Conservation (phyloP, 2,329 filamentous ascomycete species). For the Magnaporthiopsis rhizophila region DNA sequence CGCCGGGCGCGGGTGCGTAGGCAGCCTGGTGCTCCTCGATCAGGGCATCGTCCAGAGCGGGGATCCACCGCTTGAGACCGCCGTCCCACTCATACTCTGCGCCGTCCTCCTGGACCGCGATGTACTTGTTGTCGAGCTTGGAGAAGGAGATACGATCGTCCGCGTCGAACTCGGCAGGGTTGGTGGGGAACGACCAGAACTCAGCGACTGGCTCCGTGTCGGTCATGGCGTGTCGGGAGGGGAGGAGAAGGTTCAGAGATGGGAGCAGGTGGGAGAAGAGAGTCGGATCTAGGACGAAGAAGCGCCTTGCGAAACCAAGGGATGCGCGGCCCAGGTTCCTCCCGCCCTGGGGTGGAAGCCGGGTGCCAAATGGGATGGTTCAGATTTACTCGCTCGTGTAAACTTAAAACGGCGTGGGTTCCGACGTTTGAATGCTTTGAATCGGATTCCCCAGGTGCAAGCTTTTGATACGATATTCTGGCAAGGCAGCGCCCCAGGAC, state of each 20-base stretch:
- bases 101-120: slow-evolving; percentile 77
- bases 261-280: no score
- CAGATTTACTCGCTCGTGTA: neutral
- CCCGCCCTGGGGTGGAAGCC: no score
- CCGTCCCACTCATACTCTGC: slow-evolving; percentile 78
- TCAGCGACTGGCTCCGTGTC: slow-evolving; percentile 5
- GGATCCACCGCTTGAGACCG: slow-evolving; percentile 66
- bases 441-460: neutral
- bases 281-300: neutral
- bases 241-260: no score
- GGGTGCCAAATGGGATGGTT: neutral
- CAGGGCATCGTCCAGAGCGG: slow-evolving; percentile 30
- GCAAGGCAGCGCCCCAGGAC: neutral
- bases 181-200: slow-evolving; percentile 42
- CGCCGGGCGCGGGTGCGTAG: slow-evolving; percentile 14
- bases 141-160: slow-evolving; percentile 84
- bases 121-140: slow-evolving; percentile 71
- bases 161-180: slow-evolving; percentile 61
- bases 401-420: neutral
- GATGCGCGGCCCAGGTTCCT: neutral
- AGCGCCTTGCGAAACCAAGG: neutral
- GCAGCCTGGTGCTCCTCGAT: slow-evolving; percentile 21
- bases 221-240: neutral
- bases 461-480: neutral
- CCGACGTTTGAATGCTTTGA: neutral